phyloP scores from a whole-genome alignment of 768 basidiomycete genomes.

The Amanita molliuscula region DNA sequence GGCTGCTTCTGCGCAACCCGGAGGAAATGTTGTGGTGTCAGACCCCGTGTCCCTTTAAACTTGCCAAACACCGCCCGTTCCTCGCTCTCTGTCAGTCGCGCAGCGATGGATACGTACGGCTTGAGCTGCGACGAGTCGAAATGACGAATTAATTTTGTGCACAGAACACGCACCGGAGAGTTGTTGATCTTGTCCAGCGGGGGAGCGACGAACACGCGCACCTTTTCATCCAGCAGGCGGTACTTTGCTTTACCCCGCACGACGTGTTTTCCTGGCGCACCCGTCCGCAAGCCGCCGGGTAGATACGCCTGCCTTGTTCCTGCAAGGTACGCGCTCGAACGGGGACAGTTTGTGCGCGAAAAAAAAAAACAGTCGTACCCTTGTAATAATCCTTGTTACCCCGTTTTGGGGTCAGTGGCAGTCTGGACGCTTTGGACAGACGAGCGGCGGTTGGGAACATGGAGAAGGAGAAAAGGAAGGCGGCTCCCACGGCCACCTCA shows the following conservation, averaged over 20 bases:
- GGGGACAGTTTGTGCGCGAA: neutral
- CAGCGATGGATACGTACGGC: slow-evolving; percentile 50
- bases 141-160: neutral
- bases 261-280: slow-evolving; percentile 82
- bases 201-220: slow-evolving; percentile 80
- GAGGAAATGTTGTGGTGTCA: slow-evolving; percentile 35
- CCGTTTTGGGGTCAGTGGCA: slow-evolving; percentile 73
- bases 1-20: slow-evolving; percentile 22
- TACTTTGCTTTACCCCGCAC: slow-evolving; percentile 72
- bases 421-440: slow-evolving; percentile 76
- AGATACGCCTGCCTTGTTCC: slow-evolving; percentile 78
- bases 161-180: slow-evolving; percentile 38
- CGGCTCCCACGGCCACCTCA: neutral
- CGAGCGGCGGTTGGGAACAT: slow-evolving; percentile 67
- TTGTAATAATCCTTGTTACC: slow-evolving; percentile 98
- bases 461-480: neutral
- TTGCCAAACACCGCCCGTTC: slow-evolving; percentile 26
- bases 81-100: slow-evolving; percentile 26
- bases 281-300: slow-evolving; percentile 79
- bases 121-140: slow-evolving; percentile 36
- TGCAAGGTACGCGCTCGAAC: slow-evolving; percentile 17
- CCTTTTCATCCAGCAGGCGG: slow-evolving; percentile 70
- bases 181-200: slow-evolving; percentile 48
- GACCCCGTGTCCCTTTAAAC: slow-evolving; percentile 25
- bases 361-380: slow-evolving; percentile 36